Base-by-base conservation (phyloP, 441 rosid genomes). In the Rhodomyrtus psidioides region DNA sequence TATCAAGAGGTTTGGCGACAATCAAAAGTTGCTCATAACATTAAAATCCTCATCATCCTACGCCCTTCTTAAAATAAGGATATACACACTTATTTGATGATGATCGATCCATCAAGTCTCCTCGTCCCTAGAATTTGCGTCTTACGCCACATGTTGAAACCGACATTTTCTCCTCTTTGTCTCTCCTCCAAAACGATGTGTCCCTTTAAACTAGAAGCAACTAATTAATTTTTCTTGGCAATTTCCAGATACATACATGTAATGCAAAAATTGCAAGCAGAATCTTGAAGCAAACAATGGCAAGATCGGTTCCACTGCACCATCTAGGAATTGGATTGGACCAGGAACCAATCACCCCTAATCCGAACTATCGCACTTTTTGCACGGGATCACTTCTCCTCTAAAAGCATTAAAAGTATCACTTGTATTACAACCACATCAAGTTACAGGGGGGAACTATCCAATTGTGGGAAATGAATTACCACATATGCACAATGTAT, bases 301-400 rank as follows among this genome's bases (percentile, higher is more conserved):
- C 53, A 49, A 49, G 53, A 49, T 49, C 4, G 4, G 14, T 3
- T 10, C 53, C 14, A 10, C 14, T 10, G 1, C 1, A 49, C 14
- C 13, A 0, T 49, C 14, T 1, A 49, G 14, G 12, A 49, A 10
- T 3, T 1, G 53, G 12, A 10, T 4, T 1, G 3, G 4, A 10
- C 10, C 53, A 10, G 3, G 12, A 49, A 49, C 53, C 4, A 14
- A 49, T 12, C 12, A 10, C 53, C 53, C 53, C 3, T 49, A 12
- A 2, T 49, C 13, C 14, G 14, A 49, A 49, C 53, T 49, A 12
- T 49, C 14, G 14, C 53, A 49, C 13, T 49, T 49, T 49, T 49
- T 3, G 53, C 53, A 49, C 53, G 14, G 14, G 53, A 49, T 49
- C 53, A 49, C 53, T 49, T 13, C 51, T 49, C 51, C 53, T 49